These are phyloP conservation scores for Ascochyta clinopodiicola DNA, from an alignment of 2,329 filamentous ascomycete genomes.

Conservation along the genomic window DNA sequence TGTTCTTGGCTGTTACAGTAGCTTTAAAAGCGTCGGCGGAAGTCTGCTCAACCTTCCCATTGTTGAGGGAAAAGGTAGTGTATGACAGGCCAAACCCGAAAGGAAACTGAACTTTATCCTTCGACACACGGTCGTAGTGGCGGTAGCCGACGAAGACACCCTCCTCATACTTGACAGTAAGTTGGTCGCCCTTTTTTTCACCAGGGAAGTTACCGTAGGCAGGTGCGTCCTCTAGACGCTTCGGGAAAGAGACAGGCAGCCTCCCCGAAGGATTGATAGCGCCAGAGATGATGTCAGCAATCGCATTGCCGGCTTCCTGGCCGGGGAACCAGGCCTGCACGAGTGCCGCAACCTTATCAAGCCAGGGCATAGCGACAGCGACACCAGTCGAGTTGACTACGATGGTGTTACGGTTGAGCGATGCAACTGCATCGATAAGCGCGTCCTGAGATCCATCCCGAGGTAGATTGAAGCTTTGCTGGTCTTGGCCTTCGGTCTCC, in stretches of 20 bases:
- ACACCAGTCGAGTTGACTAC: conserved; percentile 82
- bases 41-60: conserved; percentile 66
- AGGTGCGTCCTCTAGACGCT: conserved; percentile 44
- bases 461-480: conserved; percentile 62
- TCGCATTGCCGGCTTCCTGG: conserved; percentile 51
- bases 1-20: conserved; percentile 59
- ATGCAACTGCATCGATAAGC: conserved; percentile 69
- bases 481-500: conserved; percentile 67
- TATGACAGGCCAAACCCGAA: conserved; percentile 51
- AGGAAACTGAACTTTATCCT: conserved; percentile 58
- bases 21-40: conserved; percentile 50
- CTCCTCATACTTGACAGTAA: conserved; percentile 66
- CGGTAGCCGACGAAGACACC: conserved; percentile 63
- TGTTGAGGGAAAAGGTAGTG: conserved; percentile 52
- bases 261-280: conserved; percentile 49
- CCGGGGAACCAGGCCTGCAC: conserved; percentile 53
- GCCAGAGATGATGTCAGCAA: conserved; percentile 52
- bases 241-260: conserved; percentile 50
- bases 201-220: conserved; percentile 50
- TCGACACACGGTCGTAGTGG: conserved; percentile 64
- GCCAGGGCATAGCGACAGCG: conserved; percentile 74
- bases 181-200: conserved; percentile 56
- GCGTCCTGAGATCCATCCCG: conserved; percentile 63
- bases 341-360: conserved; percentile 51
- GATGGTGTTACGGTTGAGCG: conserved; percentile 71